Conservation (phyloP, 1,284 basidiomycete genomes). For the Sporisorium scitamineum region DNA sequence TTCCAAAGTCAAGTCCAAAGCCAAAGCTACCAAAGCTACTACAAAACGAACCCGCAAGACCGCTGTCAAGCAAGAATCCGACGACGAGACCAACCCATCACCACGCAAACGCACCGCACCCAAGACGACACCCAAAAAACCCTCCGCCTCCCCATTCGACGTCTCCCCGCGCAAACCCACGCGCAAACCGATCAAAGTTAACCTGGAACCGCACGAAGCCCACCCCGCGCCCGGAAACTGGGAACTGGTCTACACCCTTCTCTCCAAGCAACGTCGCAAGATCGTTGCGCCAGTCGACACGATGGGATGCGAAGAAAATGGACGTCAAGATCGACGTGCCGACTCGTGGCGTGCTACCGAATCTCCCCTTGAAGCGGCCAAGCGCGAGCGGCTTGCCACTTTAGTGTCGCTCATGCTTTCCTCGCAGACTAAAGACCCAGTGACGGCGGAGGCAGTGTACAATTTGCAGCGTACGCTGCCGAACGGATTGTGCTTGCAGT, state of each 20-base stretch:
- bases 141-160: slow-evolving; percentile 34
- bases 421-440: slow-evolving; percentile 80
- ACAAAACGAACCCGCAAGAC: slow-evolving; percentile 4
- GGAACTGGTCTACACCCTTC: slow-evolving; percentile 48
- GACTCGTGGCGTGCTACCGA: slow-evolving; percentile 47
- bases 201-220: slow-evolving; percentile 57
- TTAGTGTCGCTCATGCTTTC: slow-evolving; percentile 94
- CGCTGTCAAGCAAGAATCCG: not conserved
- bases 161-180: slow-evolving; percentile 52
- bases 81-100: not conserved
- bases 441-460: slow-evolving; percentile 82
- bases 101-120: slow-evolving; percentile 8
- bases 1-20: slow-evolving; percentile 3
- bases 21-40: not conserved
- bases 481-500: slow-evolving; percentile 81
- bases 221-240: slow-evolving; percentile 60
- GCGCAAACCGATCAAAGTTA: slow-evolving; percentile 62
- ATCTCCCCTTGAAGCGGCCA: slow-evolving; percentile 35
- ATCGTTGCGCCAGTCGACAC: slow-evolving; percentile 69
- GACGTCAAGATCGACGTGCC: slow-evolving; percentile 49
- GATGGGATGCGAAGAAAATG: slow-evolving; percentile 68
- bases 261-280: slow-evolving; percentile 51
- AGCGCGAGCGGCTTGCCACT: slow-evolving; percentile 84
- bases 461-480: slow-evolving; percentile 81
- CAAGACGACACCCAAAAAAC: slow-evolving; percentile 31